phyloP scores from a whole-genome alignment of 2,329 filamentous ascomycete species.

The Aspergillus chevalieri region DNA sequence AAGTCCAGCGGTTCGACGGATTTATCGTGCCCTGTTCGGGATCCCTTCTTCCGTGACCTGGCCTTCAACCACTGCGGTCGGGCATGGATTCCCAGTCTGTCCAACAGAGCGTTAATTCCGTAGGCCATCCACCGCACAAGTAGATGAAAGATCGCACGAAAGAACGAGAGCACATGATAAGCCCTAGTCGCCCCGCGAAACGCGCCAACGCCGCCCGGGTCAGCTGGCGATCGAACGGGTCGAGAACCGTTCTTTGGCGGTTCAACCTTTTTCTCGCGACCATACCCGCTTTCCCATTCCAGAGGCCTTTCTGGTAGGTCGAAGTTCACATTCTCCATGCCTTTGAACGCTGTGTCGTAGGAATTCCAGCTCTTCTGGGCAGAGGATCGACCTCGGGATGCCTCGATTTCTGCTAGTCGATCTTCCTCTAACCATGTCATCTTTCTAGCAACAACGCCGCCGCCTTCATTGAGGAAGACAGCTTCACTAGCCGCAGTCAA shows the following conservation, averaged over 20 bases:
- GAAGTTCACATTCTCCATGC: conserved; percentile 28
- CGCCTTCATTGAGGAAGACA: conserved; percentile 89
- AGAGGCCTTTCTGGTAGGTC: conserved; percentile 25
- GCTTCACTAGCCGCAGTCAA: conserved; percentile 92
- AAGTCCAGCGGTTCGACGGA: conserved; percentile 41
- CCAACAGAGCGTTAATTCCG: conserved; percentile 49
- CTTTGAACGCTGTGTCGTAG: conserved; percentile 20
- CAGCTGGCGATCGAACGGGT: conserved; percentile 30
- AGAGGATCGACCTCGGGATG: conserved; percentile 26
- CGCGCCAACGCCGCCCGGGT: conserved; percentile 64
- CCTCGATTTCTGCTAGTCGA: conserved; percentile 68
- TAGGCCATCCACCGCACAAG: conserved; percentile 54
- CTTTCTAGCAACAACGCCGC: conserved; percentile 62
- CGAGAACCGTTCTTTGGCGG: conserved; percentile 30
- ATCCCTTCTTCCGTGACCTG: conserved; percentile 20
- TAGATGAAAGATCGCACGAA: conserved; percentile 66
- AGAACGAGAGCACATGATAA: conserved; percentile 66
- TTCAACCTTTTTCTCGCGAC: conserved; percentile 40
- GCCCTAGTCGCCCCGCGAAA: conserved; percentile 72
- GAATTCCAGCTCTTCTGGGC: conserved; percentile 11
- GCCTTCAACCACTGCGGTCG: conserved; percentile 58
- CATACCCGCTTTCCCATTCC: conserved; percentile 43
- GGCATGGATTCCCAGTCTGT: conserved; percentile 54
- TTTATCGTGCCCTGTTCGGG: conserved; percentile 8
- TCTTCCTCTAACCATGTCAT: conserved; percentile 93